A percentile compares a stretch with the other conserved stretches of the same genome.
phyloP scores from a whole-genome alignment of 768 basidiomycete species.

The Symmetrospora coprosmae region DNA sequence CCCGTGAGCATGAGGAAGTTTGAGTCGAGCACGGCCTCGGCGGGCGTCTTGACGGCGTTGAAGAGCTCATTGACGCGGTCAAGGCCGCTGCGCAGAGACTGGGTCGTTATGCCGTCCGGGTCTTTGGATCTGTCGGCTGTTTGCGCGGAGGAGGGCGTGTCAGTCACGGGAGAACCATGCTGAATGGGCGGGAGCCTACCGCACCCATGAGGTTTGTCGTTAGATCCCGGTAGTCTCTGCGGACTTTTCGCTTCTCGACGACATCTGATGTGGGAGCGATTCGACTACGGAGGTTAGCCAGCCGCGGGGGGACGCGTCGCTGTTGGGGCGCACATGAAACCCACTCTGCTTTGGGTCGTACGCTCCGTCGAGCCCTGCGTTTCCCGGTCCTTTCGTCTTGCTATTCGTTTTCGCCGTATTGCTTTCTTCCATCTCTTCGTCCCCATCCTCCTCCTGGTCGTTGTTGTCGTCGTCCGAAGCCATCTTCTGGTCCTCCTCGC shows the following conservation, averaged over 20 bases:
- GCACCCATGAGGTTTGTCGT: constrained; percentile 52
- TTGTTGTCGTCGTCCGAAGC: neutral
- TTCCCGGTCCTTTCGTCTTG: too few relatives aligned
- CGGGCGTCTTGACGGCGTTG: constrained; percentile 56
- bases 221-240: constrained; percentile 58
- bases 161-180: too few relatives aligned
- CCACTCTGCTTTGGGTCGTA: neutral
- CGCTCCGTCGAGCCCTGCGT: too few relatives aligned
- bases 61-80: constrained; percentile 30
- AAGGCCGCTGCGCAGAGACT: constrained; percentile 24
- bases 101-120: constrained; percentile 26
- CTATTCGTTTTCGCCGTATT: neutral
- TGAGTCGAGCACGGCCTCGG: constrained; percentile 83
- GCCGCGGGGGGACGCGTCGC: too few relatives aligned
- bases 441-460: neutral
- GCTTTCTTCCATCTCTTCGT: constrained; percentile 15
- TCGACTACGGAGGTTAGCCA: too few relatives aligned
- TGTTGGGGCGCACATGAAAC: too few relatives aligned
- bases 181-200: too few relatives aligned
- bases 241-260: constrained; percentile 51
- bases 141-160: too few relatives aligned
- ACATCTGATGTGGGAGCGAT: neutral
- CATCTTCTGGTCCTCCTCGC: neutral
- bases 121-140: constrained; percentile 45
- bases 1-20: constrained; percentile 61